Conservation (phyloP, 2,329 filamentous ascomycete species). For the Exophiala lecanii-corni region DNA sequence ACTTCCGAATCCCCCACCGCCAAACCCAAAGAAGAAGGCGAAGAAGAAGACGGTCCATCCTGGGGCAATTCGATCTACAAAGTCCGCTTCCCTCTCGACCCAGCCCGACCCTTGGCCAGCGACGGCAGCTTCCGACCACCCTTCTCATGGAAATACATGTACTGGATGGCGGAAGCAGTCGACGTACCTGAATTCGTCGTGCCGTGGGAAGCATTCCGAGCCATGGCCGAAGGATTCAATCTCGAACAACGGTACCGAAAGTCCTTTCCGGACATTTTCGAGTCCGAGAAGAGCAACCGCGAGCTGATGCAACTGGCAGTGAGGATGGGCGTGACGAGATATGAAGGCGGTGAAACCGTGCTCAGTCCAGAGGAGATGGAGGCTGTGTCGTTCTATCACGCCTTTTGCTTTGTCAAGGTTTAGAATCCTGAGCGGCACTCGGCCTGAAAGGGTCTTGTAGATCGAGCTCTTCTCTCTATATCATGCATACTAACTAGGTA, state of each 20-base stretch:
- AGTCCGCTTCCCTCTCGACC: slow-evolving; percentile 68
- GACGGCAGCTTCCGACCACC: slow-evolving; percentile 91
- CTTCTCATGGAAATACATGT: slow-evolving; percentile 97
- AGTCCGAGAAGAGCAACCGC: slow-evolving; percentile 79
- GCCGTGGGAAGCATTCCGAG: slow-evolving; percentile 95
- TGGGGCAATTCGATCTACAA: slow-evolving; percentile 95
- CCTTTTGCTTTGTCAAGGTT: slow-evolving; percentile 96
- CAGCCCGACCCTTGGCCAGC: slow-evolving; percentile 59
- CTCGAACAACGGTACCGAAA: slow-evolving; percentile 93
- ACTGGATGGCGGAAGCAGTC: slow-evolving; percentile 92
- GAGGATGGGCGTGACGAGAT: slow-evolving; percentile 86
- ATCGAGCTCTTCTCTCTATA: too few species aligned
- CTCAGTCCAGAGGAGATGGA: slow-evolving; percentile 88
- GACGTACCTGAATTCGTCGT: slow-evolving; percentile 98
- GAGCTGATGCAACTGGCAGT: slow-evolving; percentile 80
- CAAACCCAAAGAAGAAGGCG: slow-evolving; percentile 27
- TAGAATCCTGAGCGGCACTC: too few species aligned
- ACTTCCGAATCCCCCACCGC: slow-evolving; percentile 7
- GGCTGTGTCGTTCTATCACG: slow-evolving; percentile 80
- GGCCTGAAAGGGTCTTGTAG: too few species aligned
- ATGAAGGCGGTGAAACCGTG: slow-evolving; percentile 60
- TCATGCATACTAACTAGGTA: too few species aligned
- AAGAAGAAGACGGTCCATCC: slow-evolving; percentile 59
- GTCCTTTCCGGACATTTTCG: slow-evolving; percentile 85
- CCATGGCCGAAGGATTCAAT: slow-evolving; percentile 92